Evolutionary conservation across 2,329 filamentous ascomycete species (phyloP).

Genomic region (Neurospora sp.): DNA sequence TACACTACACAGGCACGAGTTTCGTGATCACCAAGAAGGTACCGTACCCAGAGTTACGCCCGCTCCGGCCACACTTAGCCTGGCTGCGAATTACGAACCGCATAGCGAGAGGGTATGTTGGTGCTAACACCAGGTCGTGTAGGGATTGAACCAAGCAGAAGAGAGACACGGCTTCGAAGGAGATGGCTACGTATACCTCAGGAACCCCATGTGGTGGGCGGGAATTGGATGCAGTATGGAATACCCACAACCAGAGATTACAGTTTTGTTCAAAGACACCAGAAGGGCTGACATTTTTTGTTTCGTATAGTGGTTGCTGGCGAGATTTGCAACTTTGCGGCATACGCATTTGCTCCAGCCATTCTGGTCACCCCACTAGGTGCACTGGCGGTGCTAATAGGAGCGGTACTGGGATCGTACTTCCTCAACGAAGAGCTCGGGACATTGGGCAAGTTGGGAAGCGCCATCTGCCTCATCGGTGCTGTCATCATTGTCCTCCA

Average conservation of each 20-base stretch:
- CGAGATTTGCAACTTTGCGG: constrained; percentile 94
- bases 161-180: constrained; percentile 93
- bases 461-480: constrained; percentile 90
- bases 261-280: not conserved
- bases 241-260: constrained; percentile 1
- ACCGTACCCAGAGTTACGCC: constrained; percentile 12
- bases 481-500: constrained; percentile 97
- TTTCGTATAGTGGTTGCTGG: constrained; percentile 65
- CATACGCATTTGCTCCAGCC: constrained; percentile 96
- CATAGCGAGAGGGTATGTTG: not conserved
- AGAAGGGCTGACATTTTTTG: constrained; percentile 10
- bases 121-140: constrained; percentile 6
- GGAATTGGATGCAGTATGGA: constrained; percentile 77
- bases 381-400: constrained; percentile 88
- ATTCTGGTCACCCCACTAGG: constrained; percentile 94
- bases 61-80: not conserved
- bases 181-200: constrained; percentile 88
- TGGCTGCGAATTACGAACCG: not conserved
- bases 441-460: constrained; percentile 85
- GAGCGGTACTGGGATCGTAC: constrained; percentile 88
- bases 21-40: constrained; percentile 99
- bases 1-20: constrained; percentile 58
- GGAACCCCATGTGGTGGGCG: constrained; percentile 94
- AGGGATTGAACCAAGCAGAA: constrained; percentile 85
- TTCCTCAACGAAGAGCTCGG: constrained; percentile 86